phyloP scores from a whole-genome alignment of 2,329 filamentous ascomycete species.

The Neopestalotiopsis sp. region DNA sequence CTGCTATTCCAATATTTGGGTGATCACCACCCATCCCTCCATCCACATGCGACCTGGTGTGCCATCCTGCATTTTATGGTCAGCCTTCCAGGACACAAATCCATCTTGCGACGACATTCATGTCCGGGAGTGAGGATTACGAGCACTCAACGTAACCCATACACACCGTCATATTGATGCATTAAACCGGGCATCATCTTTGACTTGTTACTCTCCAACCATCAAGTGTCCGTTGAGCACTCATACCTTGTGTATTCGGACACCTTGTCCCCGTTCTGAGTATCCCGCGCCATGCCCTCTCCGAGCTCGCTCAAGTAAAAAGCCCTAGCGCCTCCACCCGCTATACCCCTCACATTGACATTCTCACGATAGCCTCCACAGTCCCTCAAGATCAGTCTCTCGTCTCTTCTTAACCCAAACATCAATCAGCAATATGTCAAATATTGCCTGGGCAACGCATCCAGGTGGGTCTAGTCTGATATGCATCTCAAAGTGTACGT shows the following conservation, averaged over 20 bases:
- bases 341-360: neutral
- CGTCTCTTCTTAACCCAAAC: neutral
- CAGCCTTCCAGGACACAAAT: no score
- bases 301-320: neutral
- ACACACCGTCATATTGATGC: no score
- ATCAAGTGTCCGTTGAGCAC: no score
- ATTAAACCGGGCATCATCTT: no score
- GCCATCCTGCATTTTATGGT: no score
- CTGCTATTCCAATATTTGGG: no score
- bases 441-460: neutral
- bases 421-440: neutral
- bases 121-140: no score
- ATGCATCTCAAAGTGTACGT: neutral
- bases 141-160: no score
- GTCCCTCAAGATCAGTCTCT: neutral
- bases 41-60: no score
- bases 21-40: no score
- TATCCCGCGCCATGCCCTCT: neutral
- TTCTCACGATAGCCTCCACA: constrained; percentile 9
- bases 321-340: neutral
- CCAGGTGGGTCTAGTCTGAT: neutral
- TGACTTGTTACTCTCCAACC: no score
- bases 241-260: neutral
- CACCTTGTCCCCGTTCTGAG: neutral
- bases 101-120: no score